phyloP scores from a whole-genome alignment of 768 basidiomycete species.

The Trametes coccinea region DNA sequence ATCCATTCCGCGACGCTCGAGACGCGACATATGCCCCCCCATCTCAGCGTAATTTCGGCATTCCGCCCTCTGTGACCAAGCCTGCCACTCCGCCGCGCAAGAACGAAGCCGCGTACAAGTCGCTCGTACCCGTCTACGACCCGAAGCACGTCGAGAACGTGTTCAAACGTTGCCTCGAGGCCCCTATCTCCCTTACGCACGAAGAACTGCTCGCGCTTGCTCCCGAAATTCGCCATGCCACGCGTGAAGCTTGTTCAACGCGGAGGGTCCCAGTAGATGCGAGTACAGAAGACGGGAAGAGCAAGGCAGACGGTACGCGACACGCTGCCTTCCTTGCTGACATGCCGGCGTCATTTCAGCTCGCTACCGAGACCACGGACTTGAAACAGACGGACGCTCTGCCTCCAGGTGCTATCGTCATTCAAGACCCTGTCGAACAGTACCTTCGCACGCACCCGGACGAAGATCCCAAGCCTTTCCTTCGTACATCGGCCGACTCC shows the following conservation, averaged over 20 bases:
- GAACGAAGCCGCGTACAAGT: conserved; percentile 1
- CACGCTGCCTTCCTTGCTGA: conserved; percentile 3
- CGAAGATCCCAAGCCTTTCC: too few relatives aligned
- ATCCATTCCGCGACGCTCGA: conserved; percentile 12
- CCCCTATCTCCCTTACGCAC: background rate
- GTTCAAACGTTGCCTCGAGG: conserved; percentile 8
- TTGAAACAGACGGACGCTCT: too few relatives aligned
- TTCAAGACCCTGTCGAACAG: too few relatives aligned
- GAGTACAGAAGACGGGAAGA: background rate
- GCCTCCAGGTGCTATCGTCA: too few relatives aligned
- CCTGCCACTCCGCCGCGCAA: background rate
- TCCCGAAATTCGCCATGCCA: conserved; percentile 8
- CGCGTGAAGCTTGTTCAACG: conserved; percentile 2
- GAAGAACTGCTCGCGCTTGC: conserved; percentile 6
- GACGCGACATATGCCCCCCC: conserved; percentile 6
- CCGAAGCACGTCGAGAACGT: conserved; percentile 6
- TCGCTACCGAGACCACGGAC: too few relatives aligned
- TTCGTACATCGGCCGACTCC: conserved; percentile 11
- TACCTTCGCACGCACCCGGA: too few relatives aligned
- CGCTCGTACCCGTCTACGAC: conserved; percentile 3
- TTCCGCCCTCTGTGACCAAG: conserved; percentile 1
- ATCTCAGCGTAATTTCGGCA: conserved; percentile 17
- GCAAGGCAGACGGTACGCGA: background rate
- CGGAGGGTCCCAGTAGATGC: background rate
- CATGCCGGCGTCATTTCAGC: background rate